Conservation (phyloP, 208 protist species). For the Wallacemonas sp. region DNA sequence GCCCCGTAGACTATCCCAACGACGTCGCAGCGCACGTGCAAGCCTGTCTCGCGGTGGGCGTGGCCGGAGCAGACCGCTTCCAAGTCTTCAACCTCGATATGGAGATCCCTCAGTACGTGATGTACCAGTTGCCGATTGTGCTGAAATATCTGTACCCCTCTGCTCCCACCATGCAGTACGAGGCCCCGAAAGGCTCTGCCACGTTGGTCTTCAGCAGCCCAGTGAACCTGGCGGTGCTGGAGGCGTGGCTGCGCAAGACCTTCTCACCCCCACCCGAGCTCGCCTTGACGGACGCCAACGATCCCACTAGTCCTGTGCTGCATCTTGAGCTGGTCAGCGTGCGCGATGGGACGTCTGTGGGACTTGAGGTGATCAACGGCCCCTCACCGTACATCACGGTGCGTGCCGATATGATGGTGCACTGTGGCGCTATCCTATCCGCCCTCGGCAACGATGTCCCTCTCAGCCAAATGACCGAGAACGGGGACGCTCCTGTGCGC, state of each 20-base stretch:
- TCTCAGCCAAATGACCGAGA: conserved; percentile 29
- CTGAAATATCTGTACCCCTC: conserved; percentile 6
- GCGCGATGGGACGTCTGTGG: conserved; percentile 54
- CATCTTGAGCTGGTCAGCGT: conserved; percentile 64
- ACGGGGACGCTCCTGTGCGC: conserved; percentile 16
- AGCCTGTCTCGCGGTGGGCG: conserved; percentile 86
- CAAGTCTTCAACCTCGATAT: conserved; percentile 86
- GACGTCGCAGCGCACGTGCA: conserved; percentile 54
- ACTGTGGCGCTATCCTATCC: conserved; percentile 85
- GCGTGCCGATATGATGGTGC: conserved; percentile 73
- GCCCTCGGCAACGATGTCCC: conserved; percentile 61
- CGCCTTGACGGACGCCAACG: conserved; percentile 24
- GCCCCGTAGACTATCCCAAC: conserved; percentile 54
- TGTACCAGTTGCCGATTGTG: conserved; percentile 53
- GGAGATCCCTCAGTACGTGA: conserved; percentile 83
- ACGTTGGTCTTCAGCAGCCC: conserved; percentile 48
- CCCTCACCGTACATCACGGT: conserved; percentile 43
- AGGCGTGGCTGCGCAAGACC: conserved; percentile 45
- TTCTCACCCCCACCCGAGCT: conserved; percentile 42
- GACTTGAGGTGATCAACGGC: conserved; percentile 42
- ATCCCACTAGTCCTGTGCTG: conserved; percentile 26
- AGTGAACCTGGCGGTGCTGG: conserved; percentile 34
- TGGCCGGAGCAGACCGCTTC: conserved; percentile 45
- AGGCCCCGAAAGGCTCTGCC: conserved; percentile 35
- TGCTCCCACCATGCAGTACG: conserved; percentile 17